Percentiles rank a stretch among this genome's conserved stretches.
Conservation (phyloP, 257 asterid genomes). For the Scutellaria galericulata region DNA sequence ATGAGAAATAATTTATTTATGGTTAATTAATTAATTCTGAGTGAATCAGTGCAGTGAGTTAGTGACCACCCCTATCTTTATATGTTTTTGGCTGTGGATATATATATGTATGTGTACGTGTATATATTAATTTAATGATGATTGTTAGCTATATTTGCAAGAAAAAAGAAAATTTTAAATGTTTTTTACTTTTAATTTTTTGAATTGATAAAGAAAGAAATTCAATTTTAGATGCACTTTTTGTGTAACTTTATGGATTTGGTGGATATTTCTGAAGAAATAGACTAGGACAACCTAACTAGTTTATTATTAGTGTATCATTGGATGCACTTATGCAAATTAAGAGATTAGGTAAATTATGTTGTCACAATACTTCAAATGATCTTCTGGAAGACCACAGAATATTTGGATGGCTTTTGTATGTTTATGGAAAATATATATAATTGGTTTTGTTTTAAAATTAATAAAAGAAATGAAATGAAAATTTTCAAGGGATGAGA, state of each 20-base stretch:
- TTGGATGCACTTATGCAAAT: conserved; percentile 4
- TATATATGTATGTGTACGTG: not conserved
- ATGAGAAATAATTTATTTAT: conserved; percentile 32
- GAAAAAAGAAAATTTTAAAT: not conserved
- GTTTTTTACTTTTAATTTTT: no score
- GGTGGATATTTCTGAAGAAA: not conserved
- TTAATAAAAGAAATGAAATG: no score
- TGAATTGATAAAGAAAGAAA: not conserved
- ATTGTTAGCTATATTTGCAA: not conserved
- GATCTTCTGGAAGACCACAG: not conserved
- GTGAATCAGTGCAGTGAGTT: not conserved
- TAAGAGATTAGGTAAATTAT: conserved; percentile 23
- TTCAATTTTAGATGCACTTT: not conserved
- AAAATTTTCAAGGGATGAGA: no score
- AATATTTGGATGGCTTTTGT: not conserved
- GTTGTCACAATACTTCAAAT: conserved; percentile 7
- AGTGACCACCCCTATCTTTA: not conserved
- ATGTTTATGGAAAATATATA: not conserved
- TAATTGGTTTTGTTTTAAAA: no score
- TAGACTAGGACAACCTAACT: conserved; percentile 12
- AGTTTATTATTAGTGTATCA: conserved; percentile 6
- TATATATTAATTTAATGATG: not conserved
- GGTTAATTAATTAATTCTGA: conserved; percentile 28
- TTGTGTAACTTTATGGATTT: conserved; percentile 11
- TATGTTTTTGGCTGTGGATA: not conserved